Percentiles rank a stretch among this genome's conserved stretches.
These are phyloP conservation scores for Limtongia smithiae DNA, from an alignment of 805 yeast genomes.

Conservation along the genomic window DNA sequence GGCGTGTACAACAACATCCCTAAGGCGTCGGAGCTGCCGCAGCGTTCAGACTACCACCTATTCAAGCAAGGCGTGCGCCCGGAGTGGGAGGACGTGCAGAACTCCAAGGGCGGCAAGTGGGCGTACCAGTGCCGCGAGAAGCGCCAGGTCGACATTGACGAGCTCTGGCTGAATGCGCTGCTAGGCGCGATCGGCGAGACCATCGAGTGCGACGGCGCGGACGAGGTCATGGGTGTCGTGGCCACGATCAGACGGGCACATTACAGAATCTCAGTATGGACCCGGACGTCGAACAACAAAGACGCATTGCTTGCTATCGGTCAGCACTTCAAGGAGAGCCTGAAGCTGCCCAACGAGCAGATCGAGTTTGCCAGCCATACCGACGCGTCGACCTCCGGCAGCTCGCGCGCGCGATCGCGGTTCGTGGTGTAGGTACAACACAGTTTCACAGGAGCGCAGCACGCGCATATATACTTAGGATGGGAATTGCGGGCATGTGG, in stretches of 20 bases:
- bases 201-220: constrained; percentile 71
- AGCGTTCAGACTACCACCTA: constrained; percentile 89
- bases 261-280: constrained; percentile 89
- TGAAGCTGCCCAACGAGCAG: constrained; percentile 68
- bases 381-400: constrained; percentile 28
- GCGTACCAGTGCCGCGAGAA: constrained; percentile 68
- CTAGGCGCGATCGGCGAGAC: constrained; percentile 94
- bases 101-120: constrained; percentile 94
- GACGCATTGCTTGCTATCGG: constrained; percentile 57
- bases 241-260: constrained; percentile 80
- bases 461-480: too few relatives aligned
- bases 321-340: constrained; percentile 77
- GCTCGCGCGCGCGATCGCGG: constrained; percentile 28
- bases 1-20: constrained; percentile 94
- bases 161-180: constrained; percentile 84
- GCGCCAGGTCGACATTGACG: constrained; percentile 61
- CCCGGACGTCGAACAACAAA: constrained; percentile 64
- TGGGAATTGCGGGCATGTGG: too few relatives aligned
- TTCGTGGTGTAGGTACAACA: too few relatives aligned
- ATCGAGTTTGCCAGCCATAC: constrained; percentile 60
- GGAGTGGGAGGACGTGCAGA: constrained; percentile 94
- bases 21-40: constrained; percentile 82
- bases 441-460: too few relatives aligned
- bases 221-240: constrained; percentile 92
- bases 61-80: constrained; percentile 93